Percentiles rank a stretch among this genome's conserved stretches.
Evolutionary conservation across 805 yeast species (phyloP).

Genomic region (Sugiyamaella marilandica): DNA sequence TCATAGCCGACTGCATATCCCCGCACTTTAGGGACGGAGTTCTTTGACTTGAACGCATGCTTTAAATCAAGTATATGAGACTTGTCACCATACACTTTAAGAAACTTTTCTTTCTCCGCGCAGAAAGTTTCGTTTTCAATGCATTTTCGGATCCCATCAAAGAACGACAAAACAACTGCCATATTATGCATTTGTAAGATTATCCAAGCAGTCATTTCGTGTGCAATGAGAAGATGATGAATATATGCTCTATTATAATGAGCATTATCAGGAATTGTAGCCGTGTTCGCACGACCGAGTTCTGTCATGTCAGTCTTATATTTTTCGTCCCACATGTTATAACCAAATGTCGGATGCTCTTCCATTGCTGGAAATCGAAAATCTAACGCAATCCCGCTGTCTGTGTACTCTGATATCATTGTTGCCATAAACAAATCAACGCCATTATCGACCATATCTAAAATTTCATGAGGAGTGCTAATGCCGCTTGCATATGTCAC

Average conservation of each 20-base stretch:
- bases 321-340: conserved; percentile 31
- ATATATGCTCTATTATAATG: conserved; percentile 37
- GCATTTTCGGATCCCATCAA: conserved; percentile 30
- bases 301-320: conserved; percentile 30
- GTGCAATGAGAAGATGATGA: conserved; percentile 39
- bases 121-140: conserved; percentile 31
- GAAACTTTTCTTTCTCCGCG: conserved; percentile 17
- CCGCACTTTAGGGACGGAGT: conserved; percentile 19
- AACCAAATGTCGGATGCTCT: conserved; percentile 17
- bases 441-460: conserved; percentile 30
- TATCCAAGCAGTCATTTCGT: conserved; percentile 42
- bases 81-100: conserved; percentile 22
- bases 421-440: conserved; percentile 34
- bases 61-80: conserved; percentile 10
- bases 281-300: conserved; percentile 21
- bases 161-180: conserved; percentile 27
- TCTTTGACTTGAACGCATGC: conserved; percentile 12
- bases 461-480: conserved; percentile 32
- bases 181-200: conserved; percentile 38
- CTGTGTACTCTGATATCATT: conserved; percentile 29
- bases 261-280: conserved; percentile 18
- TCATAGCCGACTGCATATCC: conserved; percentile 20
- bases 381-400: conserved; percentile 37
- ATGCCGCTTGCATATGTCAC: conserved; percentile 21
- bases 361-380: conserved; percentile 26